phyloP scores from a whole-genome alignment of 176 grass and related monocot species.

The Lolium perenne region DNA sequence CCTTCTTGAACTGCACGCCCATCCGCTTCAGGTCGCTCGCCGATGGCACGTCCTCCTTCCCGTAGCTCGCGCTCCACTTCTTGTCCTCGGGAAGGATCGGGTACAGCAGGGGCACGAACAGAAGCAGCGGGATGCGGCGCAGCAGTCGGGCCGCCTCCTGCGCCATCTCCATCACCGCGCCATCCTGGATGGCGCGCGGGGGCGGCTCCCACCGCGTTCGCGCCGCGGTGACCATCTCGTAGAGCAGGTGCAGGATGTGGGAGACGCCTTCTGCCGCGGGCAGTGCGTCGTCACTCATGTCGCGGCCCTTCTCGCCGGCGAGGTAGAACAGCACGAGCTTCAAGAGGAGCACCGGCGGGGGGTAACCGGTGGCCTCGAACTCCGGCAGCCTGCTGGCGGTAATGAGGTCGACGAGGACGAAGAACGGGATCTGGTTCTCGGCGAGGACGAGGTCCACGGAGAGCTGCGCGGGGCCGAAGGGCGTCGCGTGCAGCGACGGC shows the following conservation, averaged over 20 bases:
- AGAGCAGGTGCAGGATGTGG: slow-evolving; percentile 56
- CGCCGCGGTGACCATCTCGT: slow-evolving; percentile 42
- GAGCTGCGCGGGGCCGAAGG: slow-evolving; percentile 50
- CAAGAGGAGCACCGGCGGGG: slow-evolving; percentile 16
- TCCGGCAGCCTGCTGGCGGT: slow-evolving; percentile 24
- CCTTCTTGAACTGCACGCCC: slow-evolving; percentile 48
- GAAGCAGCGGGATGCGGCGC: slow-evolving; percentile 44
- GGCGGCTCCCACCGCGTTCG: slow-evolving; percentile 39
- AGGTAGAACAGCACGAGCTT: slow-evolving; percentile 48
- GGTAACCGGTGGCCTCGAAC: neutral
- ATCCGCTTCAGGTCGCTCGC: slow-evolving; percentile 66
- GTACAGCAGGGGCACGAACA: slow-evolving; percentile 62
- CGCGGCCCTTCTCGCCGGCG: slow-evolving; percentile 47
- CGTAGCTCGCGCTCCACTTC: slow-evolving; percentile 50
- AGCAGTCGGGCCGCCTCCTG: slow-evolving; percentile 41
- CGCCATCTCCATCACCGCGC: slow-evolving; percentile 5
- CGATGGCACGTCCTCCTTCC: slow-evolving; percentile 40
- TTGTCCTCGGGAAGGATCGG: slow-evolving; percentile 51
- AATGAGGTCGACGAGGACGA: slow-evolving; percentile 52
- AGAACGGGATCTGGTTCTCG: slow-evolving; percentile 60
- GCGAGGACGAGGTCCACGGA: slow-evolving; percentile 57
- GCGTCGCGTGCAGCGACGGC: slow-evolving; percentile 42
- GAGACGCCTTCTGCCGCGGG: neutral
- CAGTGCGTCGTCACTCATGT: slow-evolving; percentile 35
- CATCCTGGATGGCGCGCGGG: slow-evolving; percentile 18